Evolutionary conservation across 441 rosid genomes (phyloP), one percentile per base, ranked within the genome.

Genomic region (Syzygium malaccense): DNA sequence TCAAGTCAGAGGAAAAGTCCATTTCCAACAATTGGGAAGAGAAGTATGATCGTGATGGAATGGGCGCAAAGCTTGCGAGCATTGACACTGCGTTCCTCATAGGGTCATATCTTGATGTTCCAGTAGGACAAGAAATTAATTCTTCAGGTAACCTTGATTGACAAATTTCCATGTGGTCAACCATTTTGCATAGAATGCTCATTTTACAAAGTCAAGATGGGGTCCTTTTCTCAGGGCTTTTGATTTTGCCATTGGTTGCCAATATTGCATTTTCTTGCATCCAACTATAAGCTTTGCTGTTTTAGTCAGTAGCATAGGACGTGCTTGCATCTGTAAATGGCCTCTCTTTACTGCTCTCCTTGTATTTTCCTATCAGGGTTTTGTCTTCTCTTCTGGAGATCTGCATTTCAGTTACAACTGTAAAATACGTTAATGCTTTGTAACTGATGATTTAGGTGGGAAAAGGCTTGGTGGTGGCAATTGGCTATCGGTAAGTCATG

Each of bases 401-500:
- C 83, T 75, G 83, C 83, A 23, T 75, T 37, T 75, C 83, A 41
- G n/a, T 41, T 23, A 41, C 51, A 75, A 75, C 53, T 41, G 83
- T 25, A 13, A 75, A 41, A 75, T 14, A 41, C 14, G 48, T 23
- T 75, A 41, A 75, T 75, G 49, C 83, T 85, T 85, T 55, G 49
- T 56, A 30, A 91, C 30, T 89, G 87, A 86, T 90, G 86, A 88
- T 89, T 60, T 91, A 96, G 99, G 97, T 93, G 98, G 96, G 10
- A 98, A 95, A 91, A 94, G 95, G 90, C 91, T 93, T 91, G 95
- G 88, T 28, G 99, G 99, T 88, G 97, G 98, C 89, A 97, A 95
- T 91, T 98, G 99, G 99, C 93, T 98, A 71, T 98, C 99, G 83
- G 99, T 98, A 75, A 96, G 99, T 91, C 99, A 95, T 92, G 99